phyloP scores from a whole-genome alignment of 208 protist species.

The Leishmania amazonensis region DNA sequence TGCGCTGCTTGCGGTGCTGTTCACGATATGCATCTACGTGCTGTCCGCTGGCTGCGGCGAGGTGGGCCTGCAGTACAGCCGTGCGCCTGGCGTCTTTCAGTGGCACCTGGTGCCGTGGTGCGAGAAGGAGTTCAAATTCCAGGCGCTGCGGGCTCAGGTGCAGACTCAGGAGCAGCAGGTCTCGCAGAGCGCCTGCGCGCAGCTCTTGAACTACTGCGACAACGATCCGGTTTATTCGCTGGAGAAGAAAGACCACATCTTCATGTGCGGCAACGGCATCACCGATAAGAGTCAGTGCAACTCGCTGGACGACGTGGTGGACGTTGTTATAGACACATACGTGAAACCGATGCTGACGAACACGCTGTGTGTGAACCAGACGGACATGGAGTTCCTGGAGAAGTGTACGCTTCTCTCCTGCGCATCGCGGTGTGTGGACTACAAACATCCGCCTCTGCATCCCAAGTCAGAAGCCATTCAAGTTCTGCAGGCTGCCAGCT shows the following conservation, averaged over 20 bases:
- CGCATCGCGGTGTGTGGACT: slow-evolving; percentile 43
- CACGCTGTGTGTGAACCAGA: slow-evolving; percentile 50
- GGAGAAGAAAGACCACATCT: slow-evolving; percentile 22
- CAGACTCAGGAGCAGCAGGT: slow-evolving; percentile 13
- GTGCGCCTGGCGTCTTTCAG: slow-evolving; percentile 74
- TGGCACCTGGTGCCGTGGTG: slow-evolving; percentile 81
- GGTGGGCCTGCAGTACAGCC: slow-evolving; percentile 59
- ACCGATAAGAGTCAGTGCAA: slow-evolving; percentile 28
- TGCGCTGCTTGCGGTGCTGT: slow-evolving; percentile 53
- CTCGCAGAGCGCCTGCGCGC: slow-evolving; percentile 41
- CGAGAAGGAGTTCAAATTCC: slow-evolving; percentile 49
- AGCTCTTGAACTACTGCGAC: slow-evolving; percentile 68
- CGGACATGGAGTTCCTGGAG: slow-evolving; percentile 40
- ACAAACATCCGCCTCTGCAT: slow-evolving; percentile 12
- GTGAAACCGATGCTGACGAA: slow-evolving; percentile 52
- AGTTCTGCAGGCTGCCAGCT: slow-evolving; percentile 35
- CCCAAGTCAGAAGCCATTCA: slow-evolving; percentile 29
- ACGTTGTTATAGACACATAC: slow-evolving; percentile 38
- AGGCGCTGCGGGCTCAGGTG: slow-evolving; percentile 34
- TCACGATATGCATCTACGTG: slow-evolving; percentile 56
- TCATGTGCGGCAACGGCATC: slow-evolving; percentile 53
- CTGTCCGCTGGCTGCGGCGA: slow-evolving; percentile 57
- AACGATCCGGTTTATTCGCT: slow-evolving; percentile 13
- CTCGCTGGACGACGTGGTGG: slow-evolving; percentile 40
- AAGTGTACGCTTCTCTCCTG: slow-evolving; percentile 46